Evolutionary conservation across 2,329 filamentous ascomycete genomes (phyloP).

Genomic region (Dactylellina sp.): DNA sequence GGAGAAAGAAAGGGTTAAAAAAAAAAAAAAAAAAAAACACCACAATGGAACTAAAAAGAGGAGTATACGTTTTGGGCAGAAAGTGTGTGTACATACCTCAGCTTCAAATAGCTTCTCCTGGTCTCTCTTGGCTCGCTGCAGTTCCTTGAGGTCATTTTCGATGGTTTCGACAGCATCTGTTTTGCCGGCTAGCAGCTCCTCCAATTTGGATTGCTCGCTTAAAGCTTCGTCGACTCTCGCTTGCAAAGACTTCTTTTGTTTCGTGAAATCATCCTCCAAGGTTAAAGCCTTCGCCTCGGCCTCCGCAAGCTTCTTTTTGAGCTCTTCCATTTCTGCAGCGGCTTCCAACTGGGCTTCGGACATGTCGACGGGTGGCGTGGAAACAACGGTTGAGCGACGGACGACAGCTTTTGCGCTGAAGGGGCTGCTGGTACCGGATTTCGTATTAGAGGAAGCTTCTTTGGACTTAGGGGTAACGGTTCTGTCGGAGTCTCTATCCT

Average conservation of each 20-base stretch:
- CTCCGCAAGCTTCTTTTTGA: conserved; percentile 58
- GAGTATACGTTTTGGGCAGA: background rate
- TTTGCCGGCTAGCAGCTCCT: conserved; percentile 87
- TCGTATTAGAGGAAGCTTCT: conserved; percentile 26
- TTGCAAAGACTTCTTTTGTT: conserved; percentile 86
- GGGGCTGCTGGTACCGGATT: conserved; percentile 56
- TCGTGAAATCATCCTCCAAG: conserved; percentile 80
- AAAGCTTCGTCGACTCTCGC: conserved; percentile 85
- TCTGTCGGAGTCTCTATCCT: conserved; percentile 51
- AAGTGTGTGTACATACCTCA: conserved; percentile 80
- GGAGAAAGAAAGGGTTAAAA: background rate
- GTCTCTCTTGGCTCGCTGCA: conserved; percentile 84
- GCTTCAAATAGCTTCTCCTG: conserved; percentile 93
- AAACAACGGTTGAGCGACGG: conserved; percentile 56
- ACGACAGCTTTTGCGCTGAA: conserved; percentile 60
- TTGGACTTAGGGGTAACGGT: conserved; percentile 54
- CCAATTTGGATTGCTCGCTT: conserved; percentile 84
- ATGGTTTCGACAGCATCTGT: conserved; percentile 85
- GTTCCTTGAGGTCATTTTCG: conserved; percentile 85
- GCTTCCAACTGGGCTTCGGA: conserved; percentile 59
- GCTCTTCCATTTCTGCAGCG: conserved; percentile 59
- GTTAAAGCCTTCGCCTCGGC: conserved; percentile 75
- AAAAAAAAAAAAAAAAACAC: conserved; percentile 13
- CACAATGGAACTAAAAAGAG: background rate
- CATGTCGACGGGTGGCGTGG: conserved; percentile 50